Base-by-base conservation (phyloP, 2,329 filamentous ascomycete genomes). In the Xylariaceae sp. region DNA sequence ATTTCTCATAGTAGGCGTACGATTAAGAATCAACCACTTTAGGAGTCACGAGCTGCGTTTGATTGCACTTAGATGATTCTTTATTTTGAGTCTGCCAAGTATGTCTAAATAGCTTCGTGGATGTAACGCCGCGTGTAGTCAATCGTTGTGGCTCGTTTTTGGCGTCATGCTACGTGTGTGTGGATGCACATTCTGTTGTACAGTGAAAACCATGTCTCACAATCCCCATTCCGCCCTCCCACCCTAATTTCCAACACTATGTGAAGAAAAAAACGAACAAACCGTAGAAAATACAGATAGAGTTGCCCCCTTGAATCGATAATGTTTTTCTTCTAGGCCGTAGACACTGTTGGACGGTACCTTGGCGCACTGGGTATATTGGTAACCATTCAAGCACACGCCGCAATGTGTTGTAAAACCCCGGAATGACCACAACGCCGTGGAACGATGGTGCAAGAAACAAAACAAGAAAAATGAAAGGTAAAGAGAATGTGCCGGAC, bases 281-380 rank as follows among this genome's bases (percentile, higher is more conserved):
- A 48, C n/a, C 50, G 52, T 56, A 59, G 54, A 65, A 43, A 61
- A 29, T 14, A 29, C 50, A 26, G 20, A 29, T n/a, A 40, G 21
- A 44, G 32, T 47, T 23, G 42, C 48, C 32, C 50, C 40, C 52
- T 50, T 55, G 42, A 54, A 56, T 63, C 57, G 61, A 54, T 41
- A 52, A 54, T 60, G 54, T 51, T 56, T 56, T 46, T 43, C 59
- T 55, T 26, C 57, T 60, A 57, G 59, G 56, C 63, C 61, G 56
- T 51, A 45, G 57, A 62, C 57, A 18, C 14, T 55, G 53, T 55
- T 47, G 50, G 61, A 65, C 56, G 66, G 63, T 58, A 62, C 66
- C 66, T 26, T 65, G 56, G 57, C 66, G 66, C 66, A 69, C 66
- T 69, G 66, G 66, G 66, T 69, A 69, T 69, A 61, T 64, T 67